Evolutionary conservation across 306 rosid genomes (phyloP).

Genomic region (Sophora flavescens): DNA sequence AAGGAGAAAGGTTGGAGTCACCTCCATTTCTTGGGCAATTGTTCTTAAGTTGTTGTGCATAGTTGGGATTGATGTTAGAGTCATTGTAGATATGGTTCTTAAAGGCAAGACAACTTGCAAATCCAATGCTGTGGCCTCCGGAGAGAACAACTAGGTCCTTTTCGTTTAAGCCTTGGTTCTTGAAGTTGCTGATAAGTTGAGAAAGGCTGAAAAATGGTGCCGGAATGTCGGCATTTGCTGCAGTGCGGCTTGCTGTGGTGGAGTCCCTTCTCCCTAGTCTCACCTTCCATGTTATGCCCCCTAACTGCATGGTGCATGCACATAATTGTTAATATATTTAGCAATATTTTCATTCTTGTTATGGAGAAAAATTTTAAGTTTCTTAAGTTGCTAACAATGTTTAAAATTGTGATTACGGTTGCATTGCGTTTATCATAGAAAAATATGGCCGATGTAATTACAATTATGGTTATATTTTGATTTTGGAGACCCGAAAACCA

Average conservation of each 20-base stretch:
- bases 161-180: slow-evolving; percentile 53
- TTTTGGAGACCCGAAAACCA: no score
- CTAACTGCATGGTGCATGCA: slow-evolving; percentile 47
- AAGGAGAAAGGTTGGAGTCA: slow-evolving; percentile 50
- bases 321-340: background rate
- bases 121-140: slow-evolving; percentile 60
- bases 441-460: no score
- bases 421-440: no score
- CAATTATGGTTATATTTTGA: no score
- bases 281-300: slow-evolving; percentile 62
- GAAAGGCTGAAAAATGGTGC: slow-evolving; percentile 44
- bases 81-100: slow-evolving; percentile 47
- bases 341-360: no score
- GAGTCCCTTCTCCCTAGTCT: slow-evolving; percentile 66
- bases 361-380: no score
- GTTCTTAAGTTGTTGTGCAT: slow-evolving; percentile 31
- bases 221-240: slow-evolving; percentile 51
- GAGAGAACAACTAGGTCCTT: slow-evolving; percentile 56
- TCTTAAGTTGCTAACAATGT: no score
- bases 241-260: slow-evolving; percentile 50
- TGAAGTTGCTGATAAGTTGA: slow-evolving; percentile 46
- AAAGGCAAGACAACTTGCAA: slow-evolving; percentile 42
- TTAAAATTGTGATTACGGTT: no score
- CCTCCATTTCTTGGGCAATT: slow-evolving; percentile 54
- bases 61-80: slow-evolving; percentile 45